These are phyloP conservation scores for Ogataea henricii DNA, from an alignment of 805 yeast genomes.

Conservation along the genomic window DNA sequence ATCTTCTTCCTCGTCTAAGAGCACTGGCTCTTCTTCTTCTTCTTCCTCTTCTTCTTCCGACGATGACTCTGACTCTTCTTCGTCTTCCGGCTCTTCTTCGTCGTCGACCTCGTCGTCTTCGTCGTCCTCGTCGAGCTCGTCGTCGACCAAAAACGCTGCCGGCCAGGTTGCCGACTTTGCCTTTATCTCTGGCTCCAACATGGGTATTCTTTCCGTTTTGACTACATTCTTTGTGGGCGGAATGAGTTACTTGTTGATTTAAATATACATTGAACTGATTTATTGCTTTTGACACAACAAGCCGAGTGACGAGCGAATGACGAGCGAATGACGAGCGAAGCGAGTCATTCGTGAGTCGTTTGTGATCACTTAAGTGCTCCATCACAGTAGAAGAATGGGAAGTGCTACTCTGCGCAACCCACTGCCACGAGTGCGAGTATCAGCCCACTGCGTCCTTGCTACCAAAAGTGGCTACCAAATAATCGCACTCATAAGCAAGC, in stretches of 20 bases:
- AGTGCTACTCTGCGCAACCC: too few relatives aligned
- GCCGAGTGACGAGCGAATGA: not conserved
- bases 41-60: slow-evolving; percentile 24
- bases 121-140: slow-evolving; percentile 27
- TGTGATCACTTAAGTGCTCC: too few relatives aligned
- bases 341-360: too few relatives aligned
- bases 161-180: slow-evolving; percentile 19
- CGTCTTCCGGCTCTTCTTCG: slow-evolving; percentile 23
- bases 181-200: slow-evolving; percentile 24
- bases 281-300: not conserved
- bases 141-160: slow-evolving; percentile 33
- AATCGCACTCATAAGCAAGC: too few relatives aligned
- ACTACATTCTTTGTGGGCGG: slow-evolving; percentile 48
- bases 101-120: slow-evolving; percentile 26
- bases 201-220: slow-evolving; percentile 38
- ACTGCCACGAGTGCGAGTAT: too few relatives aligned
- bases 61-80: slow-evolving; percentile 28
- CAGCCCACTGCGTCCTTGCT: too few relatives aligned
- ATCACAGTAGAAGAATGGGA: too few relatives aligned
- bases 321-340: not conserved
- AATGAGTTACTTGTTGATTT: slow-evolving; percentile 37
- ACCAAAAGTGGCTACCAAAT: too few relatives aligned
- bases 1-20: slow-evolving; percentile 21
- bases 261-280: slow-evolving; percentile 4
- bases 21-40: slow-evolving; percentile 13